Conservation (phyloP, 495 filamentous ascomycete genomes). For the Talaromyces stipitatus region DNA sequence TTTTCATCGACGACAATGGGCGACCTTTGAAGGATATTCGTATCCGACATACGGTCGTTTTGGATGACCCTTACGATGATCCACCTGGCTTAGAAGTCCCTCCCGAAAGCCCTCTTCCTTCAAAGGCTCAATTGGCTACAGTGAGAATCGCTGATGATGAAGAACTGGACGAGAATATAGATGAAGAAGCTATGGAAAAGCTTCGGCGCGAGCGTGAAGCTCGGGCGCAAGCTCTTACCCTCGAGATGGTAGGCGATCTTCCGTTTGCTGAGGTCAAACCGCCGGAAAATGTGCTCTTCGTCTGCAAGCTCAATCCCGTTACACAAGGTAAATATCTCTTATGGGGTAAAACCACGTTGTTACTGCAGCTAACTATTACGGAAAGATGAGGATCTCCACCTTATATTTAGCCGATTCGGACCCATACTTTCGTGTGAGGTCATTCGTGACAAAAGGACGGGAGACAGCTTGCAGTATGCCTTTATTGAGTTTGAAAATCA, state of each 20-base stretch:
- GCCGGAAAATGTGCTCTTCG: constrained; percentile 94
- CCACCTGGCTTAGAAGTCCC: constrained; percentile 68
- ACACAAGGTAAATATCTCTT: constrained; percentile 54
- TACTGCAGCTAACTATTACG: constrained; percentile 8
- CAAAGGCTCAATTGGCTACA: constrained; percentile 78
- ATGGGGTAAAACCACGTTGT: background rate
- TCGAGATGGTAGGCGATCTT: constrained; percentile 97
- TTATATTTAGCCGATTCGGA: constrained; percentile 96
- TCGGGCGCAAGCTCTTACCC: constrained; percentile 83
- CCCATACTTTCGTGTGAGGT: constrained; percentile 94
- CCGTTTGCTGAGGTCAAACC: constrained; percentile 98
- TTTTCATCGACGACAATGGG: constrained; percentile 77
- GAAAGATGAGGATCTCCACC: constrained; percentile 79
- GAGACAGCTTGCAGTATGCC: constrained; percentile 92
- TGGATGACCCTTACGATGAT: constrained; percentile 85
- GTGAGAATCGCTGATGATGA: constrained; percentile 90
- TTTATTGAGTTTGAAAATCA: constrained; percentile 96
- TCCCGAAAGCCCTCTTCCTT: constrained; percentile 71
- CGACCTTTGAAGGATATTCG: constrained; percentile 86
- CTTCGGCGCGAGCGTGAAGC: constrained; percentile 83
- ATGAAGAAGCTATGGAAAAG: constrained; percentile 72
- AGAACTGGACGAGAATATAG: constrained; percentile 64
- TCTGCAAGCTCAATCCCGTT: constrained; percentile 97
- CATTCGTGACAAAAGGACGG: constrained; percentile 87
- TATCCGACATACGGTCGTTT: constrained; percentile 80